Evolutionary conservation across 306 rosid genomes (phyloP), one percentile per base, ranked within the genome.

Genomic region (Ochetophila trinervis): DNA sequence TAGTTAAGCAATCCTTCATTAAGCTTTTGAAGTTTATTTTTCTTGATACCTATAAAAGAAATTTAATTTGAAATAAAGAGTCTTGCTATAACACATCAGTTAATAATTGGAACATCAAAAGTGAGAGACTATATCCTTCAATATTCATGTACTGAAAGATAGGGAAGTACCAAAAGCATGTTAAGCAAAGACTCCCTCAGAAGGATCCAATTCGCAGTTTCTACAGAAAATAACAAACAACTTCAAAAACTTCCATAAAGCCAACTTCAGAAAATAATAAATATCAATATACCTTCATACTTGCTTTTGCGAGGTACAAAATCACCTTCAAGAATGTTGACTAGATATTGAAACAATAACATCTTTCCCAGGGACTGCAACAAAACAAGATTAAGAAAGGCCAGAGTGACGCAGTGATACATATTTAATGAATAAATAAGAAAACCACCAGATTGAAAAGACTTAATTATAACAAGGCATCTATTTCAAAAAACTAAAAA

Each of bases 141-240:
- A 53, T 42, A 52, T 30, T 66, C 63, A 68, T 36, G 69, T 65
- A 66, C 57, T 48, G 47, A 59, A 54, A 48, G 56, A 69, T 53
- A 83, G 35, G 14, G 12, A 45, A 10, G 65, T 87, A 92, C 95
- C 95, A 92, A 80, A 72, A 87, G 70, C 79, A 72, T 56, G 75
- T 84, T 85, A 63, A 92, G 88, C 69, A 84, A 83, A 52, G 96
- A 92, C 66, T 92, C 96, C 83, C 88, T 85, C 73, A 89, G 83
- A 61, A 77, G 63, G 71, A 58, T 79, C 98, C 98, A 92, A 58
- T 64, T 70, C 78, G 63, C 52, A 62, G 80, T 79, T 63, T 85
- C 98, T 89, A 93, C 80, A 76, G 36, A 60, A 70, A 71, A 70
- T 6, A 62, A 37, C 21, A 10, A 80, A 59, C 51, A 60, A 55